A percentile compares a stretch with the other conserved stretches of the same genome.
Conservation (phyloP, 2,329 filamentous ascomycete species). For the Chrysoporthe puriensis region DNA sequence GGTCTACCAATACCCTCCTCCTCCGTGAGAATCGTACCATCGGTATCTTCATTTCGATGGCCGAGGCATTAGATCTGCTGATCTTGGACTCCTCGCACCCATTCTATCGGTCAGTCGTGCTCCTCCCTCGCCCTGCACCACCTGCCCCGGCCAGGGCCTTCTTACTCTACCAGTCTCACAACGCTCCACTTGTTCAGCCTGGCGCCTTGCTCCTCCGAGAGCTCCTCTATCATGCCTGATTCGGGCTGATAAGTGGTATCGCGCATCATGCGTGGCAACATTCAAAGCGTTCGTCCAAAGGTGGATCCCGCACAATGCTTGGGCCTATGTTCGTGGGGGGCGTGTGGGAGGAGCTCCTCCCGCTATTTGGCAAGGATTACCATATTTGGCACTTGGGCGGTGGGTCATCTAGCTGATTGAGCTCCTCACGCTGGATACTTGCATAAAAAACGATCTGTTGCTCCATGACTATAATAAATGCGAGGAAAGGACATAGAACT, state of each 20-base stretch:
- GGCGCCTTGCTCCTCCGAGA: conserved; percentile 6
- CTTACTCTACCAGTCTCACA: conserved; percentile 4
- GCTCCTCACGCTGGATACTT: background rate
- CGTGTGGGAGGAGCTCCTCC: conserved; percentile 17
- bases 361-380: background rate
- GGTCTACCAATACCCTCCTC: background rate
- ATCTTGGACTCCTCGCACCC: background rate
- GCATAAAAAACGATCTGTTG: background rate
- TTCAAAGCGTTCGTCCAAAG: background rate
- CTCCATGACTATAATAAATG: background rate
- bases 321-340: background rate
- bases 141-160: background rate
- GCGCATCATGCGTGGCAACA: background rate
- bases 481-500: background rate
- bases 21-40: background rate
- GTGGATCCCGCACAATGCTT: background rate
- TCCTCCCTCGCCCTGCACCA: background rate
- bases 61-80: background rate
- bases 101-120: background rate
- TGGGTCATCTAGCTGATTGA: background rate
- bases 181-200: background rate
- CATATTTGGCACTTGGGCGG: background rate
- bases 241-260: background rate
- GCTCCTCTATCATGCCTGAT: conserved; percentile 12
- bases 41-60: background rate